Base-by-base conservation (phyloP, 1,284 basidiomycete genomes). In the Rhodotorula sp. region DNA sequence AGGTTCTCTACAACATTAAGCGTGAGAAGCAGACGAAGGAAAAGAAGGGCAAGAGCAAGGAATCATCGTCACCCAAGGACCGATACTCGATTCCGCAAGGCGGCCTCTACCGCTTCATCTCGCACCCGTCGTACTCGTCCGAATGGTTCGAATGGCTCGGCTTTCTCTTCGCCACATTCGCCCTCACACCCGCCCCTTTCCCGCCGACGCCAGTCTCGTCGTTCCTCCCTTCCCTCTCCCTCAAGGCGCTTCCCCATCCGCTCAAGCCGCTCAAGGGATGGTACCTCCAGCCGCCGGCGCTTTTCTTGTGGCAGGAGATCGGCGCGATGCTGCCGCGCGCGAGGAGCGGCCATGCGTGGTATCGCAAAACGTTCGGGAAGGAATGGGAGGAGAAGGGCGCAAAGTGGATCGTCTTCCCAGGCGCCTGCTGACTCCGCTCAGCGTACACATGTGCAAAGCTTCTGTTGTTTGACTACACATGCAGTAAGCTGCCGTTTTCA, bases 141-240 rank as follows among this genome's bases (percentile, higher is more conserved):
- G 77, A 78, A 40, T 78, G 77, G 77, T 20, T 76, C 60, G 77
- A 78, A 48, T 78, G 77, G 77, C 37, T 57, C n/a, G 77, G 77
- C 15, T 74, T 53, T 60, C 6, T 34, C n/a, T 37, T 74, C 53
- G 44, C 51, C 5, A 37, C 67, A 13, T 20, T 64, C 15, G 30
- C 63, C 4, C 67, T 69, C 60, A 31, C 60, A 8, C 55, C 58
- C 3, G 26, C 62, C 58, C 67, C 4, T 69, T 73, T 61, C 65
- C 68, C 2, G 24, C n/a, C 11, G 20, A 31, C 24, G 44, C 24
- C 16, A 52, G 50, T 13, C 22, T 46, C 20, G 57, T 67, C 57
- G n/a, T 30, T 62, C 65, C 30, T 65, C 59, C 8, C 64, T 10
- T 16, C 18, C 18, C 40, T 47, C 22, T 40, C 56, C 11, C 44